Conservation (phyloP, 345 rosid genomes). For the Populus ilicifolia region DNA sequence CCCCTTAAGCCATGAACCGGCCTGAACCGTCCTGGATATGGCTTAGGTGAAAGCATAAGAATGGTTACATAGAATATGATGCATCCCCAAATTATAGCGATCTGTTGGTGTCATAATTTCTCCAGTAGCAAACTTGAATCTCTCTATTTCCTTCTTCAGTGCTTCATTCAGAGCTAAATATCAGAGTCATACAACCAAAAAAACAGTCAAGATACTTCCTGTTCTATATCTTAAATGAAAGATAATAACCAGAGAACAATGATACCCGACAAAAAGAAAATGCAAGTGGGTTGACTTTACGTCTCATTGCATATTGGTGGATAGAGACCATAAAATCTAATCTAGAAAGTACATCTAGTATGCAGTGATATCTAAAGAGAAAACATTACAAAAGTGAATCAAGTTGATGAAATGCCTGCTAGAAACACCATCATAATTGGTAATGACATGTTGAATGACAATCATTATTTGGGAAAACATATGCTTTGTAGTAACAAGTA, state of each 20-base stretch:
- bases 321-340: neutral
- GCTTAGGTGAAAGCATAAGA: slow-evolving; percentile 48
- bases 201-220: neutral
- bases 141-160: slow-evolving; percentile 85
- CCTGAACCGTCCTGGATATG: slow-evolving; percentile 32
- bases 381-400: neutral
- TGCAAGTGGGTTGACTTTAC: neutral
- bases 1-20: slow-evolving; percentile 15
- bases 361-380: neutral
- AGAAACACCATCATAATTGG: neutral
- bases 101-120: slow-evolving; percentile 60
- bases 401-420: neutral
- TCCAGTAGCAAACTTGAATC: slow-evolving; percentile 71
- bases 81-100: slow-evolving; percentile 65
- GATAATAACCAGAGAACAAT: neutral
- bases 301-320: neutral
- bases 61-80: slow-evolving; percentile 46
- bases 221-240: neutral
- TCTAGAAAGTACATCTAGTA: neutral
- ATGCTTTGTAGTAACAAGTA: neutral
- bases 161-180: slow-evolving; percentile 70
- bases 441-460: neutral
- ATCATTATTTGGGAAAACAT: neutral
- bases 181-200: neutral
- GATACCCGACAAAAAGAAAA: neutral